phyloP scores from a whole-genome alignment of 2,329 filamentous ascomycete genomes.

The Onygenales sp. region DNA sequence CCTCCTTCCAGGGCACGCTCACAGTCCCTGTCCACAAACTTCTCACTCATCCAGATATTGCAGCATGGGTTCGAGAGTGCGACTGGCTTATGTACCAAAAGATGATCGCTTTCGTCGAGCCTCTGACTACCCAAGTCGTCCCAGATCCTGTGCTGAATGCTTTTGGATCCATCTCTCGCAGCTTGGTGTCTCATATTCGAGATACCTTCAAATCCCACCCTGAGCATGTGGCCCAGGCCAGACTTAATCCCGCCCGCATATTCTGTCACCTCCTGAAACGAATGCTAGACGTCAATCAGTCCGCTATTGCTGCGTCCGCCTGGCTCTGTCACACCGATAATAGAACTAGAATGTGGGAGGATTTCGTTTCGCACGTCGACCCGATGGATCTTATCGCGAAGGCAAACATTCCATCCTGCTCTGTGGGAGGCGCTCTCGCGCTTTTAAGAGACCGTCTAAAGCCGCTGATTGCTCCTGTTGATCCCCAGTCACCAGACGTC shows the following conservation, averaged over 20 bases:
- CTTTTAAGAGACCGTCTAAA: constrained; percentile 37
- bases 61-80: constrained; percentile 89
- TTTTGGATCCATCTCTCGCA: constrained; percentile 74
- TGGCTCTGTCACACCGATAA: constrained; percentile 84
- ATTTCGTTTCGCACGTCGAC: constrained; percentile 49
- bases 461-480: constrained; percentile 32
- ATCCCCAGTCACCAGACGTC: constrained; percentile 24
- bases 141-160: constrained; percentile 81
- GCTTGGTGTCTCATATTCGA: constrained; percentile 69
- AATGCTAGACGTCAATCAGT: constrained; percentile 81
- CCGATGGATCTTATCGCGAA: constrained; percentile 31
- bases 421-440: constrained; percentile 24
- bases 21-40: constrained; percentile 95
- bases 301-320: constrained; percentile 86
- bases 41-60: constrained; percentile 69
- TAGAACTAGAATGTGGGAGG: constrained; percentile 88
- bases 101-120: constrained; percentile 85
- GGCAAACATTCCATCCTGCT: constrained; percentile 32
- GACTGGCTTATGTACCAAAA: constrained; percentile 95
- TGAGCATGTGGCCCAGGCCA: constrained; percentile 73
- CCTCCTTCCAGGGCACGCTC: constrained; percentile 88
- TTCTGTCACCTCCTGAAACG: constrained; percentile 82
- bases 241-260: constrained; percentile 76
- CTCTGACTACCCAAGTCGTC: constrained; percentile 83
- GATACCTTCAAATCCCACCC: constrained; percentile 81